Conservation (phyloP, 768 basidiomycete genomes). For the Mycena haematopus region DNA sequence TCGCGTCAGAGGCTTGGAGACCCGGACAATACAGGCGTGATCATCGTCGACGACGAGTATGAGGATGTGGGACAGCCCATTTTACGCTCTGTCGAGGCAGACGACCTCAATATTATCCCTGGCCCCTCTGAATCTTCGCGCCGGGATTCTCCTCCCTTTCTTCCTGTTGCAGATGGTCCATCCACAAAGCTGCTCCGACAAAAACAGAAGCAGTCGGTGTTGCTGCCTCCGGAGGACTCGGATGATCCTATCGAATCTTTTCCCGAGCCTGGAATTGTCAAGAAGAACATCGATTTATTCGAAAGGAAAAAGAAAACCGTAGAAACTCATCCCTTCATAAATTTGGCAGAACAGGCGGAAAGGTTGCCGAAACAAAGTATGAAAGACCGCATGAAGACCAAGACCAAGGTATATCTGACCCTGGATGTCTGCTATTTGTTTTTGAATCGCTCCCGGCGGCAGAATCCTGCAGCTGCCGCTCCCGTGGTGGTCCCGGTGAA, state of each 20-base stretch:
- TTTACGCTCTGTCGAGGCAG: neutral
- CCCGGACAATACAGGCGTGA: constrained; percentile 7
- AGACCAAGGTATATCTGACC: constrained; percentile 15
- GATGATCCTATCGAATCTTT: constrained; percentile 13
- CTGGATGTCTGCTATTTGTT: neutral
- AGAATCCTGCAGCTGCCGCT: constrained; percentile 2
- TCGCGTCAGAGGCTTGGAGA: neutral
- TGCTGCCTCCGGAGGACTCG: constrained; percentile 16
- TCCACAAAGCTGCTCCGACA: neutral
- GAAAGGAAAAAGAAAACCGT: neutral
- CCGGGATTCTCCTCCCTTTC: neutral
- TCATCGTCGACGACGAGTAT: constrained; percentile 5
- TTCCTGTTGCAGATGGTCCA: neutral
- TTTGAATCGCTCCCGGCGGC: neutral
- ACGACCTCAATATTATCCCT: constrained; percentile 1
- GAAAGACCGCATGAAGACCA: constrained; percentile 20
- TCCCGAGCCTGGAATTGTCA: neutral
- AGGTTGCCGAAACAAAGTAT: neutral
- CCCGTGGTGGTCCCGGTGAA: neutral
- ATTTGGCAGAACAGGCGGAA: neutral
- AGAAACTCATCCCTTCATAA: neutral
- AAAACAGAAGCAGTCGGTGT: neutral
- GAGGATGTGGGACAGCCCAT: constrained; percentile 11
- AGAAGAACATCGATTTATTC: neutral
- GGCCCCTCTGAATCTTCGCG: neutral